Conservation (phyloP, 2,329 filamentous ascomycete species). For the Thermomyces lanuginosus region DNA sequence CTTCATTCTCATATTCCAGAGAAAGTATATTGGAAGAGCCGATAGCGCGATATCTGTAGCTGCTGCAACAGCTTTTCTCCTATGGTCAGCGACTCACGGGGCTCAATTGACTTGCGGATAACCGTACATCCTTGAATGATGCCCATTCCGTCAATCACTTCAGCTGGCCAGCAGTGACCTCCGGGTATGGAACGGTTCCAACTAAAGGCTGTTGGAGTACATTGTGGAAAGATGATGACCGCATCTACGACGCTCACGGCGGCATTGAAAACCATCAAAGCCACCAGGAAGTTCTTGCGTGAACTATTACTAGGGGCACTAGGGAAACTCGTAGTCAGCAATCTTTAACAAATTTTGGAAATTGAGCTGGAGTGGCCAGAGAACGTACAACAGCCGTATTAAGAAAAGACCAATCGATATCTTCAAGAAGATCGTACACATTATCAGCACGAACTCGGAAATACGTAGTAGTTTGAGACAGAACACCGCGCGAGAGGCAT, state of each 20-base stretch:
- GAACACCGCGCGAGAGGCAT: conserved; percentile 1
- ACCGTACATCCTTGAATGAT: conserved; percentile 3
- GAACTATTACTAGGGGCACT: conserved; percentile 5
- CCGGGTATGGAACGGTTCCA: conserved; percentile 4
- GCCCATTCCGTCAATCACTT: conserved; percentile 5
- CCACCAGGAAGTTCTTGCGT: conserved; percentile 8
- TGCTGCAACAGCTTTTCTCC: conserved; percentile 3
- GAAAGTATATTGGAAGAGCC: conserved; percentile 3
- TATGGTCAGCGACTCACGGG: not conserved
- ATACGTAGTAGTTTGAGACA: conserved; percentile 8
- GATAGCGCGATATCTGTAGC: conserved; percentile 5
- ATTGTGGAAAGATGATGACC: conserved; percentile 4
- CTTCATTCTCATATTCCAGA: conserved; percentile 5
- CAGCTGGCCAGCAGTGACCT: conserved; percentile 5
- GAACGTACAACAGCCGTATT: conserved; percentile 7
- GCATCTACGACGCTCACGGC: conserved; percentile 6
- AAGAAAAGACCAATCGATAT: conserved; percentile 9
- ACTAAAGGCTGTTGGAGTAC: conserved; percentile 4
- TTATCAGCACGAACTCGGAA: conserved; percentile 7
- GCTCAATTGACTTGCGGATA: not conserved
- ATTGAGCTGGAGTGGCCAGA: too few species aligned
- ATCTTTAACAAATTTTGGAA: too few species aligned
- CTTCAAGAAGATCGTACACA: conserved; percentile 8
- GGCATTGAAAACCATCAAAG: conserved; percentile 9
- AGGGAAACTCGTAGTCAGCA: too few species aligned